A percentile compares a stretch with the other conserved stretches of the same genome.
These are phyloP conservation scores for Trichophaea hybrida DNA, from an alignment of 2,329 filamentous ascomycete genomes.

Conservation along the genomic window DNA sequence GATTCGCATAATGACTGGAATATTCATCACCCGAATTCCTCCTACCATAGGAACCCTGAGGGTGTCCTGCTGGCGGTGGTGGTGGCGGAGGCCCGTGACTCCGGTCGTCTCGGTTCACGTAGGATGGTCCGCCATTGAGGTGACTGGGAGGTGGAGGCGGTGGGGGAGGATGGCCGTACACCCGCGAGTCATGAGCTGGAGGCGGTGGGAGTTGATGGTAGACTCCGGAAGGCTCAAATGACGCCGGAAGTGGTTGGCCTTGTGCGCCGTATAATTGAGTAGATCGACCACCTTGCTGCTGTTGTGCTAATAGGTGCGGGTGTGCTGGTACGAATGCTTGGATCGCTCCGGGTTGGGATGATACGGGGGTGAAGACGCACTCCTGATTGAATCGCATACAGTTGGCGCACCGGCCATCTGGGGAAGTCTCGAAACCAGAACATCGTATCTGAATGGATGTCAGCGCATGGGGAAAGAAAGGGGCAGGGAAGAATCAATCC, in stretches of 20 bases:
- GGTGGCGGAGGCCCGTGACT: constrained; percentile 29
- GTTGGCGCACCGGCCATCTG: constrained; percentile 58
- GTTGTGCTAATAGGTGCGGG: constrained; percentile 31
- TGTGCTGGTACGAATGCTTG: constrained; percentile 62
- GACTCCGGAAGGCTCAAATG: constrained; percentile 20
- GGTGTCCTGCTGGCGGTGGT: constrained; percentile 9
- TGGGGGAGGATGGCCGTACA: not conserved
- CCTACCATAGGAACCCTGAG: constrained; percentile 21
- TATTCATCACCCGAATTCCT: constrained; percentile 25
- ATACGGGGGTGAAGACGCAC: constrained; percentile 64
- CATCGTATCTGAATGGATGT: constrained; percentile 49
- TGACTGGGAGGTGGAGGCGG: too few species aligned
- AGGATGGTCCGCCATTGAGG: not conserved
- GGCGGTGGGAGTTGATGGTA: constrained; percentile 11
- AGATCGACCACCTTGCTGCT: constrained; percentile 20
- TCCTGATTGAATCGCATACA: constrained; percentile 61
- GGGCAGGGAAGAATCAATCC: not conserved
- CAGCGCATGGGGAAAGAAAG: not conserved
- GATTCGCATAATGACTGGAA: constrained; percentile 13
- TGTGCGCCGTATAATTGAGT: constrained; percentile 31
- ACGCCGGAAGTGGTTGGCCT: constrained; percentile 30
- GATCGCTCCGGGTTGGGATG: constrained; percentile 44
- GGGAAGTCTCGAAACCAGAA: constrained; percentile 58
- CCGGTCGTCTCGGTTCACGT: constrained; percentile 16
- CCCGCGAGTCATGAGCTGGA: not conserved